Evolutionary conservation across 2,329 filamentous ascomycete species (phyloP).

Genomic region (Fusarium protoensiforme): DNA sequence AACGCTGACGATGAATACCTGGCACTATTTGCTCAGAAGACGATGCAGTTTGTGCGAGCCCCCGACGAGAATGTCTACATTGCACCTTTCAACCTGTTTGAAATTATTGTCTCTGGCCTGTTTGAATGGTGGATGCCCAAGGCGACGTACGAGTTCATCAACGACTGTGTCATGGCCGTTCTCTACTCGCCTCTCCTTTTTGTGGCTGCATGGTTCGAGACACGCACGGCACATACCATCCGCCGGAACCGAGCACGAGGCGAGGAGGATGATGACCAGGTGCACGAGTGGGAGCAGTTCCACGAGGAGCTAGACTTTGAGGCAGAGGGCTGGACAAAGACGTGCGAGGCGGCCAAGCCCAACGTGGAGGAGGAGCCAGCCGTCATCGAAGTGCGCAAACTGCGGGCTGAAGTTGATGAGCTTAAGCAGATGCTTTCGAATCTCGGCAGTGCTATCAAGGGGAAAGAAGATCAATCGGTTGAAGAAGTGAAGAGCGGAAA

Average conservation of each 20-base stretch:
- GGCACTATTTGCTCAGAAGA: conserved; percentile 92
- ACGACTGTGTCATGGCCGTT: conserved; percentile 87
- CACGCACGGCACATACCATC: conserved; percentile 72
- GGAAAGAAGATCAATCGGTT: conserved; percentile 1
- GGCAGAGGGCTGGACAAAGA: conserved; percentile 85
- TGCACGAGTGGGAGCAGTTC: conserved; percentile 95
- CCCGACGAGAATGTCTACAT: conserved; percentile 99
- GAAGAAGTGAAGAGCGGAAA: conserved; percentile 14
- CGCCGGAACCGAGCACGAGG: conserved; percentile 79
- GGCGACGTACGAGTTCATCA: conserved; percentile 78
- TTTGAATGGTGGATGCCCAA: conserved; percentile 97
- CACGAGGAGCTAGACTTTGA: conserved; percentile 79
- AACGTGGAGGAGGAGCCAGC: conserved; percentile 85
- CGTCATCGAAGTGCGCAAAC: conserved; percentile 73
- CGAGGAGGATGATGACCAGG: conserved; percentile 88
- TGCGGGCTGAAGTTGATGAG: conserved; percentile 68
- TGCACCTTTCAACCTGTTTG: conserved; percentile 92
- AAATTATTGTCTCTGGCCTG: conserved; percentile 81
- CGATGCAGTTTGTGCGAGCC: conserved; percentile 95
- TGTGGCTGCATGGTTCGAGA: conserved; percentile 79
- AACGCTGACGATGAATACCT: conserved; percentile 97
- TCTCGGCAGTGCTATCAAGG: conserved; percentile 42
- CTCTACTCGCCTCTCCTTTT: conserved; percentile 88
- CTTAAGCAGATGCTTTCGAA: conserved; percentile 61
- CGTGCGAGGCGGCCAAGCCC: conserved; percentile 78